phyloP scores from a whole-genome alignment of 163 green algal genomes.

The Chloroidium sp. region DNA sequence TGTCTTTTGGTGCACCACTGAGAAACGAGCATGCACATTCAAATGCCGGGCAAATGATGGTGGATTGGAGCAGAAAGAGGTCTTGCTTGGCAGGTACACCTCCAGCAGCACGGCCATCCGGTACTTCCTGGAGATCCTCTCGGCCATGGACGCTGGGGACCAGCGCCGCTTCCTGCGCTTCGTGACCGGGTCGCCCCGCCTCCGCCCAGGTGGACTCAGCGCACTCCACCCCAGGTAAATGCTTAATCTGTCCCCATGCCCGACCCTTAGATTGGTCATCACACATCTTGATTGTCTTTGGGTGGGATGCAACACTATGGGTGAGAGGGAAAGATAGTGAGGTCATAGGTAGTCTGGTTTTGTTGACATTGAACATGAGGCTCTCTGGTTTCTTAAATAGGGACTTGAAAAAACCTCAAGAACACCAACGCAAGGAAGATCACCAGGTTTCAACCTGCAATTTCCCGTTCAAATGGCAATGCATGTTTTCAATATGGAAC shows the following conservation, averaged over 20 bases:
- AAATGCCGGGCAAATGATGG: too few species aligned
- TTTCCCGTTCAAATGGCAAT: too few species aligned
- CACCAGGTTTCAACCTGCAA: too few species aligned
- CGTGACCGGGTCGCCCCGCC: conserved; percentile 85
- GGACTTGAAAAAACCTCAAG: too few species aligned
- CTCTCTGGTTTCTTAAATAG: too few species aligned
- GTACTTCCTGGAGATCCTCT: conserved; percentile 68
- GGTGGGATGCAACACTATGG: not conserved
- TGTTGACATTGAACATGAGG: too few species aligned
- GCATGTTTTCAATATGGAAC: too few species aligned
- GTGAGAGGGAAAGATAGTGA: not conserved
- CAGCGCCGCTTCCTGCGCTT: conserved; percentile 87
- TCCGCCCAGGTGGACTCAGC: conserved; percentile 86
- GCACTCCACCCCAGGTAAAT: conserved; percentile 55
- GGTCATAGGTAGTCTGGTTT: not conserved
- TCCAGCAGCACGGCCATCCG: conserved; percentile 26
- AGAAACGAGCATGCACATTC: too few species aligned
- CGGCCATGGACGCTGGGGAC: conserved; percentile 65
- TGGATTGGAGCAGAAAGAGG: too few species aligned
- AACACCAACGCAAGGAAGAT: too few species aligned
- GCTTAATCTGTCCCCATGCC: not conserved
- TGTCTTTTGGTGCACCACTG: too few species aligned
- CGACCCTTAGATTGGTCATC: too few species aligned
- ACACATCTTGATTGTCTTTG: not conserved
- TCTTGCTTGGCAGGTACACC: conserved; percentile 41